Evolutionary conservation across 1,139 yeast species (phyloP).

Genomic region (Chernovozyma sophiae-reginae): DNA sequence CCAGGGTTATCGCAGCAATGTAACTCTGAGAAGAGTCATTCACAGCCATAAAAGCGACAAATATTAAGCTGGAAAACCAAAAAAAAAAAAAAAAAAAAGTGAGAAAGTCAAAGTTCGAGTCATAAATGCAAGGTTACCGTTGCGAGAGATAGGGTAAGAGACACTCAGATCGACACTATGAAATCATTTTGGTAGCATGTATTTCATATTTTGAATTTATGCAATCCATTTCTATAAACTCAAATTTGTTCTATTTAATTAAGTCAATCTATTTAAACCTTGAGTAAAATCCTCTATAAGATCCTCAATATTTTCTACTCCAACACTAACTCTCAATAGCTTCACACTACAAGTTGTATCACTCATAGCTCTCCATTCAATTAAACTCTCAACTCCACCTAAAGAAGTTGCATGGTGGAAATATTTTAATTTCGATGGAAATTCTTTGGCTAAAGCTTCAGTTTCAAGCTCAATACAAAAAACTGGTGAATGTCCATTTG

Average conservation of each 20-base stretch:
- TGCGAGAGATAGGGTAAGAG: no score
- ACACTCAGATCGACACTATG: no score
- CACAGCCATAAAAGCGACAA: no score
- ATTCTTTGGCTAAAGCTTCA: slow-evolving; percentile 52
- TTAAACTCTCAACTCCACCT: slow-evolving; percentile 89
- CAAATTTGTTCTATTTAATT: no score
- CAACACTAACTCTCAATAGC: slow-evolving; percentile 70
- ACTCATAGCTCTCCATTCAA: slow-evolving; percentile 85
- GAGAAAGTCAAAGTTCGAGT: no score
- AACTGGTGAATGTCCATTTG: slow-evolving; percentile 69
- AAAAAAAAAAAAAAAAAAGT: no score
- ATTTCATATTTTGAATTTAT: no score
- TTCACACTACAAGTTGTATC: slow-evolving; percentile 54
- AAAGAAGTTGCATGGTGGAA: slow-evolving; percentile 90
- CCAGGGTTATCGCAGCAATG: no score
- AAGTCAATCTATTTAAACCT: slow-evolving; percentile 16
- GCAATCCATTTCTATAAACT: background rate
- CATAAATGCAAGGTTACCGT: no score
- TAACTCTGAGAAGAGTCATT: no score
- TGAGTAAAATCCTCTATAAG: slow-evolving; percentile 57
- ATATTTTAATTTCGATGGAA: slow-evolving; percentile 65
- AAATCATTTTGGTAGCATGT: no score
- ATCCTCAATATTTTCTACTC: slow-evolving; percentile 72
- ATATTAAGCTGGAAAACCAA: no score
- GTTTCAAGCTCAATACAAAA: slow-evolving; percentile 58